phyloP scores from a whole-genome alignment of 164 flowering plant genomes.

The Aristolochia contorta region DNA sequence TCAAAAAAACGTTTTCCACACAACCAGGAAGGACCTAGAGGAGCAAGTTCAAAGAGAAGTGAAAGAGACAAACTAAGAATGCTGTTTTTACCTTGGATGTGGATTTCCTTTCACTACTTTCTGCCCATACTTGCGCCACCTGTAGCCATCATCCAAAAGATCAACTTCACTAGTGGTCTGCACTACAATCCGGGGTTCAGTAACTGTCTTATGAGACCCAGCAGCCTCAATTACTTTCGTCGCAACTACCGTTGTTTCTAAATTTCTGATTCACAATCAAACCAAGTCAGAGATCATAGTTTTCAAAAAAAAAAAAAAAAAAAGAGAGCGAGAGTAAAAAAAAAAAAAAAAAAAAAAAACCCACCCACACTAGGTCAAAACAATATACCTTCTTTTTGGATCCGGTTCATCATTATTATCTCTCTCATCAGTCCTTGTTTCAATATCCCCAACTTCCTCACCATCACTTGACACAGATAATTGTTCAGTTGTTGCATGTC shows the following conservation, averaged over 20 bases:
- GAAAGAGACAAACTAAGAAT: not conserved
- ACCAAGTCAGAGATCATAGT: not conserved
- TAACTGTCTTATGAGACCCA: slow-evolving; percentile 48
- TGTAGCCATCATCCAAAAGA: slow-evolving; percentile 92
- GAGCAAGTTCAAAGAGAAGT: slow-evolving; percentile 4
- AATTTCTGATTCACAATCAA: slow-evolving; percentile 32
- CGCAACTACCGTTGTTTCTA: slow-evolving; percentile 26
- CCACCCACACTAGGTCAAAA: slow-evolving; percentile 1
- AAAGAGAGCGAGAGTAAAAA: too few relatives aligned
- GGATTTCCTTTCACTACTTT: slow-evolving; percentile 96
- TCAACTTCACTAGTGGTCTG: slow-evolving; percentile 98
- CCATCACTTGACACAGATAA: slow-evolving; percentile 37
- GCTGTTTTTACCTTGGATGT: slow-evolving; percentile 60
- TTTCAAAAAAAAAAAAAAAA: not conserved
- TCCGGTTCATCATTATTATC: slow-evolving; percentile 55
- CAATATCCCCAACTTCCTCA: slow-evolving; percentile 42
- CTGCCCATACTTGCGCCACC: slow-evolving; percentile 99
- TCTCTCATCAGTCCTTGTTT: slow-evolving; percentile 19
- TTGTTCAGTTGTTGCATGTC: slow-evolving; percentile 26
- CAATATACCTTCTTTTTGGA: slow-evolving; percentile 63
- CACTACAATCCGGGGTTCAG: slow-evolving; percentile 81
- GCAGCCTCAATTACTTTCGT: slow-evolving; percentile 24
- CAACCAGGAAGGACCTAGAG: not conserved
- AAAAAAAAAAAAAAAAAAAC: not conserved
- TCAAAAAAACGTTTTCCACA: not conserved